Conservation (phyloP, 768 basidiomycete genomes). For the Amanita pallidorosea region DNA sequence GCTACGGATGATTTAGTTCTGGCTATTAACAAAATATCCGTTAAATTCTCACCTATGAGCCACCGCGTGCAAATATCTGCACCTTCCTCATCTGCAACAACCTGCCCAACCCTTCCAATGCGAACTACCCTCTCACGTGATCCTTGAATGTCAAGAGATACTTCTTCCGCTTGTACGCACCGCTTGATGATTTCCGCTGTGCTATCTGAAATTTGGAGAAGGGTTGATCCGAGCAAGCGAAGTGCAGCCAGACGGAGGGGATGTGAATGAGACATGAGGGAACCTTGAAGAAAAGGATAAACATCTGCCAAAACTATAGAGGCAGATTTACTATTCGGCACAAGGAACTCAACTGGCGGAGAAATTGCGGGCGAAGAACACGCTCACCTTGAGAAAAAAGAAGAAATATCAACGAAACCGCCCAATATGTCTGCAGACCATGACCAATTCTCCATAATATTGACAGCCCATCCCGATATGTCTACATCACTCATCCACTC, state of each 20-base stretch:
- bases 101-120: conserved; percentile 60
- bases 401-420: conserved; percentile 30
- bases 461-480: conserved; percentile 35
- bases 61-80: conserved; percentile 61
- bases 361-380: not conserved
- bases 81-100: conserved; percentile 44
- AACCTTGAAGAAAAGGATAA: conserved; percentile 39
- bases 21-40: not conserved
- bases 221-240: conserved; percentile 45
- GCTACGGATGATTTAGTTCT: conserved; percentile 27
- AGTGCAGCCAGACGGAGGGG: conserved; percentile 53
- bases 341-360: not conserved
- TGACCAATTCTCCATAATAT: conserved; percentile 39
- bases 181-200: conserved; percentile 46
- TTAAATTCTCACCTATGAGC: conserved; percentile 48
- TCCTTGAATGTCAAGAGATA: conserved; percentile 66
- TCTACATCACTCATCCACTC: conserved; percentile 43
- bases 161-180: conserved; percentile 74
- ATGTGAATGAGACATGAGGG: conserved; percentile 67
- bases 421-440: conserved; percentile 47
- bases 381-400: not conserved
- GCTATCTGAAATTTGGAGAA: conserved; percentile 32
- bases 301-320: not conserved
- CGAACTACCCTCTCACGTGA: conserved; percentile 77
- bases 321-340: not conserved